Conservation (phyloP, 257 asterid species). For the Jaltomata sinuosa region DNA sequence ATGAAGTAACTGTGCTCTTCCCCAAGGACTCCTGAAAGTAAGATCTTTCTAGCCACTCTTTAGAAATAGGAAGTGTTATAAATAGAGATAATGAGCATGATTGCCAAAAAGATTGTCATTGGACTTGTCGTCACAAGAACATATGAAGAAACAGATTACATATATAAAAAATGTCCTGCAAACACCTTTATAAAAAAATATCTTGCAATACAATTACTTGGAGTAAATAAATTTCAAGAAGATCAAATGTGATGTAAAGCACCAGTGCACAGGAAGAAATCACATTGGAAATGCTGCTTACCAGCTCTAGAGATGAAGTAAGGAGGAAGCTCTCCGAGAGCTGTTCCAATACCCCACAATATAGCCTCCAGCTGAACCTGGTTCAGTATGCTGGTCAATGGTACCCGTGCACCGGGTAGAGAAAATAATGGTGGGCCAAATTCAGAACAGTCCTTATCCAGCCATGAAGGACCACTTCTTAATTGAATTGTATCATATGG, state of each 20-base stretch:
- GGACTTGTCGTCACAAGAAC: neutral
- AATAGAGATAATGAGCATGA: neutral
- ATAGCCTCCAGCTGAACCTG: constrained; percentile 28
- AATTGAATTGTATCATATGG: constrained; percentile 29
- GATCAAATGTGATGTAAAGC: neutral
- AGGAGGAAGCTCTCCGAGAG: constrained; percentile 34
- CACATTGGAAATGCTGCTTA: neutral
- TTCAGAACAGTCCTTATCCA: constrained; percentile 20
- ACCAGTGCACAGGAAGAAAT: neutral
- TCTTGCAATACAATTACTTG: neutral
- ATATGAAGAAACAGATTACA: neutral
- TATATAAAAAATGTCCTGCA: neutral
- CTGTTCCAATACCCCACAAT: constrained; percentile 31
- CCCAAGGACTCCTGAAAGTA: neutral
- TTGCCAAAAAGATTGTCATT: neutral
- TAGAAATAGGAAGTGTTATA: neutral
- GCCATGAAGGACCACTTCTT: constrained; percentile 27
- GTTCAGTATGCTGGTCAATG: constrained; percentile 18
- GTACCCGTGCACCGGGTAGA: constrained; percentile 16
- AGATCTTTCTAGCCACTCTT: neutral
- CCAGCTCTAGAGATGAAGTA: constrained; percentile 33
- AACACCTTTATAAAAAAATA: neutral
- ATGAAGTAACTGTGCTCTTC: neutral
- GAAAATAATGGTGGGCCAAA: constrained; percentile 17
- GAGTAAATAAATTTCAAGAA: neutral